phyloP scores from a whole-genome alignment of 768 basidiomycete genomes.

The Tricholoma terreum region DNA sequence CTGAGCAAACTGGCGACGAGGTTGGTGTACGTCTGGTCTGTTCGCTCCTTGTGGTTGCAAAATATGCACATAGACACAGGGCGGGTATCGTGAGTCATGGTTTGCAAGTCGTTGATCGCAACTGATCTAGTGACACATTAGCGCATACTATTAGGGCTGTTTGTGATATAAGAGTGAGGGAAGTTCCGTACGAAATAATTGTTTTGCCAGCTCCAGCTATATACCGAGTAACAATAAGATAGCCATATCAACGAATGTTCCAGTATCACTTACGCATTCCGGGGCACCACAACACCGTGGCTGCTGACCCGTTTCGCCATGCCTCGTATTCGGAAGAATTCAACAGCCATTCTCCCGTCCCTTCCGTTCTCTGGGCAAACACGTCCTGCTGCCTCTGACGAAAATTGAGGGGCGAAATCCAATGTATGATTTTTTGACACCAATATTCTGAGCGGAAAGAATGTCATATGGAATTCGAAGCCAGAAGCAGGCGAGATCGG shows the following conservation, averaged over 20 bases:
- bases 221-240: not conserved
- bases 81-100: not conserved
- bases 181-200: not conserved
- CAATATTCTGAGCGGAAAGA: not conserved
- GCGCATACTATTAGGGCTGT: not conserved
- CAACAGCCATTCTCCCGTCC: not conserved
- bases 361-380: not conserved
- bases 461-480: not conserved
- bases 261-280: not conserved
- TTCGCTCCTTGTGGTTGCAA: not conserved
- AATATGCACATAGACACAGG: not conserved
- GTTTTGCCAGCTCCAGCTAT: not conserved
- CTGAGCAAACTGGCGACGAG: not conserved
- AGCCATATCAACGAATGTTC: not conserved
- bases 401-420: not conserved
- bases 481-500: no score
- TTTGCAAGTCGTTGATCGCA: not conserved
- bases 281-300: not conserved
- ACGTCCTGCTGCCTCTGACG: not conserved
- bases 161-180: not conserved
- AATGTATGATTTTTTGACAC: not conserved
- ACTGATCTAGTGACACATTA: not conserved
- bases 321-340: not conserved
- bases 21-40: not conserved
- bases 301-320: not conserved